Base-by-base conservation (phyloP, 2,329 filamentous ascomycete species). In the Plectosphaerella sp. region DNA sequence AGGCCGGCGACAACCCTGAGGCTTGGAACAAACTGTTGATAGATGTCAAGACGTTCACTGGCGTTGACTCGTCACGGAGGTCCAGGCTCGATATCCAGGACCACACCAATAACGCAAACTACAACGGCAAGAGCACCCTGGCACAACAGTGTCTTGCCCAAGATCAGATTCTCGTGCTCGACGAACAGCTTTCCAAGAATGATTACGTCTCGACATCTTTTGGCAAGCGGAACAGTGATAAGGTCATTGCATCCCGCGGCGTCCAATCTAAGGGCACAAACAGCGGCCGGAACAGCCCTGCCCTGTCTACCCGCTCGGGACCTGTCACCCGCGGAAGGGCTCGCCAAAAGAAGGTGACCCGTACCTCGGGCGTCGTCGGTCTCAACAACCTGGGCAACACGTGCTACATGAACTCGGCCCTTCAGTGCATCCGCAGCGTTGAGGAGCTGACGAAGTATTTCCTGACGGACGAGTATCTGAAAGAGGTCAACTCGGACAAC, bases 381-480 rank as follows among this genome's bases (percentile, higher is more conserved):
- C 74, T 99, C 49, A 84, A 83, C 57, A 99, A 99, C 64, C 74
- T 99, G 14, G 94, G 94, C 47, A 99, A 99, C 64, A 97, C 94
- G 0, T 99, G 94, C 71, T 99, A 99, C 72, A 97, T 97, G 92
- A 97, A 97, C 69, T 96, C 93, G 20, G 94, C 94, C 10, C 76
- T 97, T 51, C 94, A 99, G 67, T 99, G 94, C 67, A 83, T 99
- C 49, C 86, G 93, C 48, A 95, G 90, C 61, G 91, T 97, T 0
- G 90, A 96, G 64, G 94, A 99, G 69, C 74, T 99, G 57, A 93
- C 91, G 5, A 86, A 91, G 62, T 99, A 96, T 69, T 97, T 99
- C 69, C 70, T 97, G 48, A 78, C 82, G 48, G 80, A 85, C 54
- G 80, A 86, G 56, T 91, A 89, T 70, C 83, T 87, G 61, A 74